Percentiles rank a stretch among this genome's conserved stretches.
phyloP scores from a whole-genome alignment of 331 rosid species.

The Ulmus americana region DNA sequence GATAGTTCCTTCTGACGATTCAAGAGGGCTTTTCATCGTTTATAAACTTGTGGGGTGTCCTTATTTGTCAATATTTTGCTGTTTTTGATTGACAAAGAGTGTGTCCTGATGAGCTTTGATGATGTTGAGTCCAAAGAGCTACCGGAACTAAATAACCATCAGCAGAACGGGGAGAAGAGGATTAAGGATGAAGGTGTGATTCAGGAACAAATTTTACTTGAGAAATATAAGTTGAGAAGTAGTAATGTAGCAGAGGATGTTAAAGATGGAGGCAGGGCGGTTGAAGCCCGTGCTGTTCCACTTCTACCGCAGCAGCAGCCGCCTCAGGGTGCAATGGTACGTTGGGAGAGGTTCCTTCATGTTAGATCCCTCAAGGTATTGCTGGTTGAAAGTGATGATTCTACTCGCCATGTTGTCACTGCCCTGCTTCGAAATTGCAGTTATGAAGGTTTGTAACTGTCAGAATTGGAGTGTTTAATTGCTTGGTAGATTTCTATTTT shows the following conservation, averaged over 20 bases:
- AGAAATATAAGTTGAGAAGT: constrained; percentile 42
- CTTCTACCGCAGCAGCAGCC: constrained; percentile 49
- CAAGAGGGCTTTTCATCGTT: constrained; percentile 32
- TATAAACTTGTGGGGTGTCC: constrained; percentile 31
- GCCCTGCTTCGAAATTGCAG: constrained; percentile 93
- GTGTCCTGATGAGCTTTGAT: constrained; percentile 50
- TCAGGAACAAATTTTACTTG: constrained; percentile 26
- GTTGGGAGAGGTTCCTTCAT: constrained; percentile 91
- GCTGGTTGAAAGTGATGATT: constrained; percentile 81
- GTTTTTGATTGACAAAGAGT: constrained; percentile 45
- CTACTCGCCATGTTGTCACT: constrained; percentile 75
- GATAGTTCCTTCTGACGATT: constrained; percentile 29
- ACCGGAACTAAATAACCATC: constrained; percentile 27
- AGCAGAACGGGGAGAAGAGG: constrained; percentile 36
- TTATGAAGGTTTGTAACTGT: constrained; percentile 68
- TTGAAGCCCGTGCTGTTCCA: constrained; percentile 35
- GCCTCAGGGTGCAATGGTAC: constrained; percentile 62
- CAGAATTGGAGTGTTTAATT: neutral
- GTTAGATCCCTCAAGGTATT: constrained; percentile 73
- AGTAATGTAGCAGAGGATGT: constrained; percentile 38
- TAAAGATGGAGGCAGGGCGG: constrained; percentile 38
- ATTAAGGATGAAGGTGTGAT: constrained; percentile 28
- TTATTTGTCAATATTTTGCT: constrained; percentile 7
- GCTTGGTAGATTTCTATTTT: neutral
- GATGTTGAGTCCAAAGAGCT: constrained; percentile 36